Conservation (phyloP, 148 eudicot genomes). For the Polygonum maritimum region DNA sequence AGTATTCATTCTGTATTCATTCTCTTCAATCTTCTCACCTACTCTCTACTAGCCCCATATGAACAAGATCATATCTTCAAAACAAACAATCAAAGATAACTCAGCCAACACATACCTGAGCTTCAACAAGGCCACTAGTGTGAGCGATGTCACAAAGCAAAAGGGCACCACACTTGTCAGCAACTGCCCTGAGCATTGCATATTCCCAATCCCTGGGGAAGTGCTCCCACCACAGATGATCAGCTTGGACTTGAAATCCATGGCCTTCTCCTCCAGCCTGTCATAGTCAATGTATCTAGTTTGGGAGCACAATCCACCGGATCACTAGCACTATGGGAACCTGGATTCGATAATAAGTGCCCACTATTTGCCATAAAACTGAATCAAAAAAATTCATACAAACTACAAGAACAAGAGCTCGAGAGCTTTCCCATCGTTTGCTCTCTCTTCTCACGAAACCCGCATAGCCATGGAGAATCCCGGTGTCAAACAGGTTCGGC, state of each 20-base stretch:
- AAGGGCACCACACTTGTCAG: constrained; percentile 76
- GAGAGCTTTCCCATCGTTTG: too few relatives aligned
- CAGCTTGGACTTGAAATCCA: constrained; percentile 87
- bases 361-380: too few relatives aligned
- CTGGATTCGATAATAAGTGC: too few relatives aligned
- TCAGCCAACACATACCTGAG: constrained; percentile 51
- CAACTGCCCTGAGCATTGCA: constrained; percentile 44
- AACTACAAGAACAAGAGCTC: too few relatives aligned
- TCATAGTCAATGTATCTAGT: constrained; percentile 91
- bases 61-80: background rate
- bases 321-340: too few relatives aligned
- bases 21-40: background rate
- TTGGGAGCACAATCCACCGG: background rate
- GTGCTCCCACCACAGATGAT: constrained; percentile 92
- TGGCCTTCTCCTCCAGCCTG: constrained; percentile 71
- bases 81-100: background rate
- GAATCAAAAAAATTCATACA: too few relatives aligned
- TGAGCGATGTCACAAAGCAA: constrained; percentile 98
- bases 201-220: constrained; percentile 93
- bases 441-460: too few relatives aligned
- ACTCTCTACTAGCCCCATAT: background rate
- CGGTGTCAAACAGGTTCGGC: too few relatives aligned
- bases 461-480: too few relatives aligned
- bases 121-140: constrained; percentile 97
- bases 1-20: background rate